Base-by-base conservation (phyloP, 179 eudicot species). In the Gypsophila paniculata region DNA sequence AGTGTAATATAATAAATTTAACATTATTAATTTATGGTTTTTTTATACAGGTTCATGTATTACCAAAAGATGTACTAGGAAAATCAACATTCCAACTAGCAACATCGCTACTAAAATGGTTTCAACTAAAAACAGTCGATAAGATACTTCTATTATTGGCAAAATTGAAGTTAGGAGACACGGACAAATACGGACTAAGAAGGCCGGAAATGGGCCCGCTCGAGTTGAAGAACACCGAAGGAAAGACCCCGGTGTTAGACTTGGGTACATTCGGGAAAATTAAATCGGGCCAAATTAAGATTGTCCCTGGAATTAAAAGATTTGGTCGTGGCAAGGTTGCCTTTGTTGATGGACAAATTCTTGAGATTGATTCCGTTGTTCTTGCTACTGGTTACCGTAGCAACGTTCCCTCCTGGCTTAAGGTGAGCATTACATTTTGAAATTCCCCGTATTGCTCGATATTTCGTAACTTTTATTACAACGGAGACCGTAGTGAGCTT, bases 371-470 rank as follows among this genome's bases (percentile, higher is more conserved):
- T 87, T 85, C 91, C 0, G 93, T 90, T 68, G 82, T 94, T 69
- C 84, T 91, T 55, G 99, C 97, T 21, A 94, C 99, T 0, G 99
- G 99, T 23, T 94, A 94, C 75, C 82, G 89, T 55, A 94, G 99
- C 88, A 94, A 94, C 76, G 99, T 94, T 53, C 97, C 99, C 32
- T 75, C 88, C 38, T 94, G 97, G 99, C 82, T 94, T 17, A 85
- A 91, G 97, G 99, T 91, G 5, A 15, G 22, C n/a, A 62, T n/a
- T n/a, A n/a, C n/a, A n/a, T n/a, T n/a, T n/a, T n/a, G n/a, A n/a
- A n/a, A n/a, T n/a, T n/a, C n/a, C n/a, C n/a, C n/a, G n/a, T 26
- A 8, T 15, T 55, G 2, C 5, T 26, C 22, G 36, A 53, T 22
- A 15, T 7, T 9, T 15, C 14, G 15, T 52, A 32, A 22, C 2